These are phyloP conservation scores for Casuarina equisetifolia DNA, from an alignment of 306 rosid species.

Conservation along the genomic window DNA sequence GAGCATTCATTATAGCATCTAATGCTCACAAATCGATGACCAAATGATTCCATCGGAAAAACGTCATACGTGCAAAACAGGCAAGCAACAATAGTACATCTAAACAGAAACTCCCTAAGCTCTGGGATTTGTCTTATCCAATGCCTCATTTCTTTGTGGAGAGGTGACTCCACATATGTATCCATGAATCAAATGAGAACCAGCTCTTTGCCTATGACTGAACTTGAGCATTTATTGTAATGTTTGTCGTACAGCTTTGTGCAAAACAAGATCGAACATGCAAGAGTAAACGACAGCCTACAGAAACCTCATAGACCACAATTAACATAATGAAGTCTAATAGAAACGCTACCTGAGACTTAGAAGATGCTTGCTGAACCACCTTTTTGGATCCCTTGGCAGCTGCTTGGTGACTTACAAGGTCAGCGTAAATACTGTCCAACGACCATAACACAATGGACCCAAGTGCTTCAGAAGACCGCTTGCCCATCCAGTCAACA, in stretches of 20 bases:
- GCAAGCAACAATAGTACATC: not conserved
- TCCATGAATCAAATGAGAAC: not conserved
- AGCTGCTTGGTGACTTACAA: constrained; percentile 51
- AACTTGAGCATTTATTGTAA: not conserved
- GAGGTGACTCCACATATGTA: not conserved
- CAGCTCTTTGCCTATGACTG: not conserved
- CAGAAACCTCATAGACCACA: not conserved
- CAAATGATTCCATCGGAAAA: not conserved
- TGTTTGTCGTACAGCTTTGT: not conserved
- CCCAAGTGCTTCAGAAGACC: constrained; percentile 57
- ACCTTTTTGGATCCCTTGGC: constrained; percentile 65
- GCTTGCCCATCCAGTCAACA: constrained; percentile 60
- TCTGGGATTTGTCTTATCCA: not conserved
- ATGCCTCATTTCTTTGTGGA: not conserved
- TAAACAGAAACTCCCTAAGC: not conserved
- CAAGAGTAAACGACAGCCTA: not conserved
- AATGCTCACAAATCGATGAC: not conserved
- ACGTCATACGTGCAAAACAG: not conserved
- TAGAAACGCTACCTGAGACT: constrained; percentile 57
- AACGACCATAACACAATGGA: constrained; percentile 63
- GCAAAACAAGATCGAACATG: not conserved
- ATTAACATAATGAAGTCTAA: constrained; percentile 1
- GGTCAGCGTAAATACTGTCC: constrained; percentile 62
- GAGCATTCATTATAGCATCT: not conserved
- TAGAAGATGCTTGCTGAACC: constrained; percentile 52